phyloP scores from a whole-genome alignment of 495 filamentous ascomycete species.

The Filosporella fistucella region DNA sequence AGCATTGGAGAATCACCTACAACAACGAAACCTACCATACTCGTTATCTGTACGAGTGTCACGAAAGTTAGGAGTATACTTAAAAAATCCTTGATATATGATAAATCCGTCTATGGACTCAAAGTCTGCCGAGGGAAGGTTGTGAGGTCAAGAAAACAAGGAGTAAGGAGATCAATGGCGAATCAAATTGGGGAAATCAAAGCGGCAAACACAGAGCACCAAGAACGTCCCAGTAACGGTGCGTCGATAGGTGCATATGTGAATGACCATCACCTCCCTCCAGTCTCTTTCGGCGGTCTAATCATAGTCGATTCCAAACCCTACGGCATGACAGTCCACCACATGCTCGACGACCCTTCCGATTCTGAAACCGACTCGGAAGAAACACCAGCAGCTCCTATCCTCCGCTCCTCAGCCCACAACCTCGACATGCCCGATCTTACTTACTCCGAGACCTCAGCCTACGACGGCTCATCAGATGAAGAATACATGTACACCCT shows the following conservation, averaged over 20 bases:
- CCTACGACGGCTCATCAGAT: conserved; percentile 19
- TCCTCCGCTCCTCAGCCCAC: conserved; percentile 29
- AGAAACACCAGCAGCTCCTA: conserved; percentile 29
- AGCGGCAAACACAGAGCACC: conserved; percentile 59
- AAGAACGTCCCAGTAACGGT: conserved; percentile 73
- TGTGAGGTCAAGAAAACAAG: conserved; percentile 54
- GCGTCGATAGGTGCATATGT: conserved; percentile 91
- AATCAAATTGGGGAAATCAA: conserved; percentile 26
- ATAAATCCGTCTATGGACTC: conserved; percentile 48
- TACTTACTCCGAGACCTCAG: conserved; percentile 20
- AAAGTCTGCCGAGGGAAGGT: conserved; percentile 68
- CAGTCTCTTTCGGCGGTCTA: conserved; percentile 85
- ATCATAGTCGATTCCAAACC: conserved; percentile 77
- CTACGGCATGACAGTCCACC: conserved; percentile 92
- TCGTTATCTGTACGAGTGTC: conserved; percentile 71
- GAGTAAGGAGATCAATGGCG: conserved; percentile 18
- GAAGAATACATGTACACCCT: conserved; percentile 25
- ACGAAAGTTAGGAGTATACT: conserved; percentile 65
- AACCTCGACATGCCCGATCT: conserved; percentile 19
- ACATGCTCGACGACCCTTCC: conserved; percentile 84
- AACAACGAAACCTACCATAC: conserved; percentile 64
- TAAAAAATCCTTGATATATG: conserved; percentile 66
- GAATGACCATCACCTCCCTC: conserved; percentile 76
- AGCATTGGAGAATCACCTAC: conserved; percentile 66
- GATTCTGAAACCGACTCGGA: conserved; percentile 48